These are phyloP conservation scores for Haberlea rhodopensis DNA, from an alignment of 257 asterid genomes.

Conservation along the genomic window DNA sequence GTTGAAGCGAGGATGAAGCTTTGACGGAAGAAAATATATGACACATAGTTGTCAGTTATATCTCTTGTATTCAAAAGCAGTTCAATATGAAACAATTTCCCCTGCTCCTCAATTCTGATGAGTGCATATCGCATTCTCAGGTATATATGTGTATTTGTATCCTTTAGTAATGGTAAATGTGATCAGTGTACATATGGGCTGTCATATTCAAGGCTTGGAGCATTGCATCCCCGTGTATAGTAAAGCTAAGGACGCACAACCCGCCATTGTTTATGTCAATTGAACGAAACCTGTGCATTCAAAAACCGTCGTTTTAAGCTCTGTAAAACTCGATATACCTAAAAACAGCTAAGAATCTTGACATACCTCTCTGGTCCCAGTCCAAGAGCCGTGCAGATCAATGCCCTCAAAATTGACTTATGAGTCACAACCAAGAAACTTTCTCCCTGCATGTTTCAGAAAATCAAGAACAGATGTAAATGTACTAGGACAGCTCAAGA, in stretches of 20 bases:
- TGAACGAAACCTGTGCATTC: conserved; percentile 54
- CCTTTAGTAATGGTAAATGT: conserved; percentile 48
- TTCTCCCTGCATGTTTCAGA: conserved; percentile 51
- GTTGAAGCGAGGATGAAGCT: no score
- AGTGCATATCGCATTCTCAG: not conserved
- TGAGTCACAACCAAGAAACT: conserved; percentile 71
- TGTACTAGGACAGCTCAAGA: not conserved
- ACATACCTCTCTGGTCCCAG: conserved; percentile 68
- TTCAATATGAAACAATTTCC: not conserved
- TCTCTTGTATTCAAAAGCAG: not conserved
- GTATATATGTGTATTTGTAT: not conserved
- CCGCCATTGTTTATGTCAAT: conserved; percentile 74
- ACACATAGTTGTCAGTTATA: not conserved
- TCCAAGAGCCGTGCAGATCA: conserved; percentile 86
- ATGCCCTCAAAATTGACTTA: conserved; percentile 76
- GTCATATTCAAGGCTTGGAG: conserved; percentile 68
- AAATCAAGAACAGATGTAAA: not conserved
- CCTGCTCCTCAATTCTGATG: not conserved
- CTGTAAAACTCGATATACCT: not conserved
- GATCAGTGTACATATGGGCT: conserved; percentile 81
- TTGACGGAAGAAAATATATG: no score
- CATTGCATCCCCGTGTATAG: conserved; percentile 66
- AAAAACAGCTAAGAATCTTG: not conserved
- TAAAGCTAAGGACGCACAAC: conserved; percentile 57
- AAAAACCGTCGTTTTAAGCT: not conserved